Percentiles rank a stretch among this genome's conserved stretches.
Conservation (phyloP, 352 stramenopile genomes). For the Phytophthora rubi region DNA sequence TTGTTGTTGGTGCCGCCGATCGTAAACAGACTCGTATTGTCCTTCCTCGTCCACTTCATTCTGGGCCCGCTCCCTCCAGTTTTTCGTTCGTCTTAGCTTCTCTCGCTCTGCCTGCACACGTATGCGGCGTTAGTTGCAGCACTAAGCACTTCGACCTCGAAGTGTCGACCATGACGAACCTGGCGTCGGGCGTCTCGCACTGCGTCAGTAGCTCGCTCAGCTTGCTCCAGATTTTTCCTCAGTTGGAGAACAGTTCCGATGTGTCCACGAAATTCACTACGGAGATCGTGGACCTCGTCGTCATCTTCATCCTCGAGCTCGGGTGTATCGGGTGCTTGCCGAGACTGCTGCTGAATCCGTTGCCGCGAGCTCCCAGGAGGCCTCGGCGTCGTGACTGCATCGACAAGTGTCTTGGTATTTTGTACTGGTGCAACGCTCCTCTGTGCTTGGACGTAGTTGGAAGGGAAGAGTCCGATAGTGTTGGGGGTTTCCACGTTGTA, state of each 20-base stretch:
- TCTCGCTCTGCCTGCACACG: slow-evolving; percentile 32
- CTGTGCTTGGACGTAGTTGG: slow-evolving; percentile 66
- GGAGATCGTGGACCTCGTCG: slow-evolving; percentile 23
- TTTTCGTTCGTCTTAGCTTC: slow-evolving; percentile 19
- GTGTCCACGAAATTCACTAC: slow-evolving; percentile 20
- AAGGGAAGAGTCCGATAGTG: slow-evolving; percentile 59
- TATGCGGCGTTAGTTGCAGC: not conserved
- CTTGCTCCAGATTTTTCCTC: slow-evolving; percentile 49
- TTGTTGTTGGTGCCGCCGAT: slow-evolving; percentile 7
- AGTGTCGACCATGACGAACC: slow-evolving; percentile 24
- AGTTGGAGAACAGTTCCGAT: slow-evolving; percentile 47
- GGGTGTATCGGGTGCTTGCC: slow-evolving; percentile 7
- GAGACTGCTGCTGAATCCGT: slow-evolving; percentile 29
- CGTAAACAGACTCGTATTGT: not conserved
- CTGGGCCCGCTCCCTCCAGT: slow-evolving; percentile 18
- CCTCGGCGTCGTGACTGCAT: slow-evolving; percentile 12
- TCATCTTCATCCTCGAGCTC: slow-evolving; percentile 25
- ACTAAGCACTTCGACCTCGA: not conserved
- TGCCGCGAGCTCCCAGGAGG: slow-evolving; percentile 16
- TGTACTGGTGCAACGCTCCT: slow-evolving; percentile 2
- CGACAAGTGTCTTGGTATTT: slow-evolving; percentile 2
- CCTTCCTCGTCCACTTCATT: slow-evolving; percentile 21
- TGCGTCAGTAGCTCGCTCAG: slow-evolving; percentile 46
- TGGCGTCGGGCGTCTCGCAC: slow-evolving; percentile 42
- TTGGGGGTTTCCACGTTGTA: slow-evolving; percentile 40